Base-by-base conservation (phyloP, 192 early-diverging fungal species). In the Backusella australiensis region DNA sequence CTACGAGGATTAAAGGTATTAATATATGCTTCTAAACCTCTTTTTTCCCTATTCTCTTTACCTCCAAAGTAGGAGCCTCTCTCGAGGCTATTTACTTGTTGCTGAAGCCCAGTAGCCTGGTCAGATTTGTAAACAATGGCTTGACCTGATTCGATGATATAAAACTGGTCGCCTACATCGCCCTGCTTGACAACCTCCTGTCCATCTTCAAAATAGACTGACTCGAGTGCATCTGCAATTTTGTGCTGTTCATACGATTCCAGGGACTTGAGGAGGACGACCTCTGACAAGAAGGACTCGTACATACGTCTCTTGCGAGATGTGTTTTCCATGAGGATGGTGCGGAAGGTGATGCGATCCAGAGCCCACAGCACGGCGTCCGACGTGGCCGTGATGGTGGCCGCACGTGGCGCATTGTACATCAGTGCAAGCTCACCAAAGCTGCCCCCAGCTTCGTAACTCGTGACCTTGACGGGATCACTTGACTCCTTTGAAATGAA, bases 381-480 rank as follows among this genome's bases (percentile, higher is more conserved):
- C 4, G 90, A 89, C 1, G 95, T 98, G 1, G 95, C 91, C 2
- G 87, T 86, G 14, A 99, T 93, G 1, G 97, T 98, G 38, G 98
- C 98, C 2, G 98, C 98, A 49, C 98, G 92, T 12, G 98, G 98
- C 8, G 96, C 96, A 76, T 98, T 98, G 85, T 99, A 99, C 98
- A 99, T 99, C 6, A 99, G 88, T 41, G 98, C 98, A 53, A 99
- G 88, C 85, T 99, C 97, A 73, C 98, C 98, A 93, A 99, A 99
- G 81, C 91, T 93, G 66, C 95, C 97, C 67, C 94, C 92, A 17
- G 94, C 87, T 9, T 83, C 90, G 77, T 96, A 97, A 34, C 89
- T 86, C 59, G 90, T 88, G 14, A 98, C 97, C 79, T 93, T 94
- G 39, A 87, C 84, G 5, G 94, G 88, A 2, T 79, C 86, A 7